phyloP scores from a whole-genome alignment of 108 stramenopile species.

The Nitzschia putrida region DNA sequence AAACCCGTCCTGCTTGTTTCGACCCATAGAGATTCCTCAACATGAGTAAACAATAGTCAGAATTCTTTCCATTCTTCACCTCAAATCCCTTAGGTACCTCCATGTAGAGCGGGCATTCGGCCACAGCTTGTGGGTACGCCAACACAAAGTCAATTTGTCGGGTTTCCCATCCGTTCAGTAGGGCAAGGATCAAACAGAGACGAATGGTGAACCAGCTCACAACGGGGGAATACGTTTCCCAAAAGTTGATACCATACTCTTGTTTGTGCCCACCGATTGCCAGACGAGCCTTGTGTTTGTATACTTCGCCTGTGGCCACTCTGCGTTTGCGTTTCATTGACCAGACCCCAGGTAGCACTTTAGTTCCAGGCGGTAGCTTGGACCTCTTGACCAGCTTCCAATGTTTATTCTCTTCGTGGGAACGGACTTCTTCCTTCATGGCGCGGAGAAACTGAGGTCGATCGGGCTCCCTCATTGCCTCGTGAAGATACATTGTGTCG shows the following conservation, averaged over 20 bases:
- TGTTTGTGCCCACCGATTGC: too few species aligned
- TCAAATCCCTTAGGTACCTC: conserved; percentile 4
- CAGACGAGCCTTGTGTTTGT: conserved; percentile 7
- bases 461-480: conserved; percentile 38
- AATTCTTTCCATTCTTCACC: not conserved
- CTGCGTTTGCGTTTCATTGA: conserved; percentile 47
- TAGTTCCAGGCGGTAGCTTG: conserved; percentile 28
- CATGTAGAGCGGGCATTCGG: too few species aligned
- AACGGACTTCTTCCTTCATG: conserved; percentile 26
- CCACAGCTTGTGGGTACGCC: conserved; percentile 29
- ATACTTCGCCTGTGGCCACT: conserved; percentile 26
- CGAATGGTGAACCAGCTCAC: conserved; percentile 45
- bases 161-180: conserved; percentile 31
- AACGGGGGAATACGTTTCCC: too few species aligned
- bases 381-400: conserved; percentile 19
- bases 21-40: too few species aligned
- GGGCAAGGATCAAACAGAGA: conserved; percentile 29
- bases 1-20: too few species aligned
- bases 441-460: conserved; percentile 20
- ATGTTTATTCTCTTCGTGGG: conserved; percentile 13
- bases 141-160: conserved; percentile 51
- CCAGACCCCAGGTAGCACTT: conserved; percentile 53
- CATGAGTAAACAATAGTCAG: conserved; percentile 30
- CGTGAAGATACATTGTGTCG: conserved; percentile 42
- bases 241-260: conserved; percentile 33